Conservation (phyloP, 176 grass and related monocot species). For the Poa pratensis region DNA sequence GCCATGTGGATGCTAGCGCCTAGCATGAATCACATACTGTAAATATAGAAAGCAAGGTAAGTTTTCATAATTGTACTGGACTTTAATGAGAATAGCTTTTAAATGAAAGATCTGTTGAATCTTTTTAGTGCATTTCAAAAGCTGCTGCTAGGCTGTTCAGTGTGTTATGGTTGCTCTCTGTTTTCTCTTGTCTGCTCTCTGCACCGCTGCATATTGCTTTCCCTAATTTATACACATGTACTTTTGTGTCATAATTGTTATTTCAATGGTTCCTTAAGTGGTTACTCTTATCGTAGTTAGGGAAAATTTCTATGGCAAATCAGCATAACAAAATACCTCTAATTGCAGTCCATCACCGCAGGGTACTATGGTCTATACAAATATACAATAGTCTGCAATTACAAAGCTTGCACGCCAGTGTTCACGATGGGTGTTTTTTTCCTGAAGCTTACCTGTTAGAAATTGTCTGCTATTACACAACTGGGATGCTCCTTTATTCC, state of each 20-base stretch:
- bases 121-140: not conserved
- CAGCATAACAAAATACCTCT: not conserved
- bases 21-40: not conserved
- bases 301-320: not conserved
- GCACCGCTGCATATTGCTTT: not conserved
- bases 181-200: not conserved
- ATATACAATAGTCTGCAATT: not conserved
- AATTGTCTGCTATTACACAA: not conserved
- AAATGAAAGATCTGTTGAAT: constrained; percentile 1
- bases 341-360: not conserved
- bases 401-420: not conserved
- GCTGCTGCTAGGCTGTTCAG: not conserved
- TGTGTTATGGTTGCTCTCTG: not conserved
- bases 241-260: not conserved
- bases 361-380: not conserved
- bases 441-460: not conserved
- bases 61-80: constrained; percentile 7
- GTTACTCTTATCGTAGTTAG: constrained; percentile 9
- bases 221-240: not conserved
- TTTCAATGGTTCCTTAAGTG: constrained; percentile 16
- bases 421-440: not conserved
- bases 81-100: not conserved
- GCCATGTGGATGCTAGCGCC: not conserved
- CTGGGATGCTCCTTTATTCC: not conserved
- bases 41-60: not conserved